Base-by-base conservation (phyloP, 345 rosid species). In the Psidium guajava region DNA sequence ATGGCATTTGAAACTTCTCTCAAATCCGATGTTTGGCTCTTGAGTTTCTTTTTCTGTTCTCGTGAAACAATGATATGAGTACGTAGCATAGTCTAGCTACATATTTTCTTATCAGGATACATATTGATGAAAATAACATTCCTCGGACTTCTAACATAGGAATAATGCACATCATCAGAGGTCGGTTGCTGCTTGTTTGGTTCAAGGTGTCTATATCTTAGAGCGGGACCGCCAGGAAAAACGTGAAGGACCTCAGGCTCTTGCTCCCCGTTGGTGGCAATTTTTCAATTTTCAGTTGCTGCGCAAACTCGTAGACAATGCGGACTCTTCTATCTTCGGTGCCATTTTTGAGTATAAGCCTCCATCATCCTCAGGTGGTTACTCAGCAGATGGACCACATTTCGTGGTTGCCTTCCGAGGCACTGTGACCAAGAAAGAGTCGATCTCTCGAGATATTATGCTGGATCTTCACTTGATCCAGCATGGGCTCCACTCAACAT, bases 221-320 rank as follows among this genome's bases (percentile, higher is more conserved):
- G 99, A 96, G 89, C 92, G 94, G 83, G 99, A 98, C 85, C 95
- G 98, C 89, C 99, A 97, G 89, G 90, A 89, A 83, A 91, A 93
- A 84, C 95, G 97, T 32, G 86, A 89, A 77, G 97, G 90, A 77
- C 87, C 91, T 14, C 87, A 90, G 82, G 96, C 96, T 82, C 86
- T 95, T 18, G 98, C 96, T 86, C 91, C 95, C 51, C 89, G 91
- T 22, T 97, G 99, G 99, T 96, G 98, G 92, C 94, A 92, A 89
- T 94, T 93, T 89, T 95, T 95, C 83, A 89, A 93, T 83, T 97
- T 96, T 82, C 87, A 80, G 64, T 87, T 94, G 87, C 86, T 91
- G 82, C 92, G 89, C 51, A 88, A 89, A 77, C 97, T 96, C 36
- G 91, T 93, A 2, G 98, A 97, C 51, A 92, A 95, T 50, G 92